Evolutionary conservation across 768 basidiomycete genomes (phyloP), one percentile per base, ranked within the genome.

Genomic region (Leccinum boreale): DNA sequence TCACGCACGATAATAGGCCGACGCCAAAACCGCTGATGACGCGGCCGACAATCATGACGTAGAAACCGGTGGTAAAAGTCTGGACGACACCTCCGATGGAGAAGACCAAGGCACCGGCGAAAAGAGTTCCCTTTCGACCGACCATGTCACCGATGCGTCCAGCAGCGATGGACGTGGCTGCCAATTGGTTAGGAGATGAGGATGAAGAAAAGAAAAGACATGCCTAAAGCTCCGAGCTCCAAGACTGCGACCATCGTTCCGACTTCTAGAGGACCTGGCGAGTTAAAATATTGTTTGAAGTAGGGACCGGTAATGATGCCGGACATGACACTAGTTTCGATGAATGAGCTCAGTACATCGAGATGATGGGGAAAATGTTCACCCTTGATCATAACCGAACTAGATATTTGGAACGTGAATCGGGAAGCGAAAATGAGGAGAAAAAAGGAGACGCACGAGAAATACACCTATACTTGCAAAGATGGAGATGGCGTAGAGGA

Each of bases 231-330:
- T 46, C 94, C 94, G 35, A 98, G 81, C 73, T 98, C 94, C 33
- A 96, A 77, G 5, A 95, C 87, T n/a, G 94, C 92, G 42, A 97
- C 94, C 89, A 98, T 94, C 19, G 91, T 92, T n/a, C 93, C 94
- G 23, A 94, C 73, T 65, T 89, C 83, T 51, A 89, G 74, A 0
- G 88, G 78, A 15, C 81, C 81, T 17, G 93, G 94, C 19, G 85
- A 81, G 58, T 90, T 76, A 78, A 98, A 95, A 74, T 83, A 95
- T 54, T 85, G 82, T 62, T 79, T 83, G 74, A 93, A 92, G 71
- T 92, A 81, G 21, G 88, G 88, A 0, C 89, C 89, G 26, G 88
- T 97, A 72, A 98, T 95, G 62, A 97, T 86, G 28, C 94, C 94
- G 62, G 87, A 89, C 87, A 92, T 92, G 70, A 92, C 90, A 59